These are phyloP conservation scores for Lactarius psammicola DNA, from an alignment of 768 basidiomycete species.

Conservation along the genomic window DNA sequence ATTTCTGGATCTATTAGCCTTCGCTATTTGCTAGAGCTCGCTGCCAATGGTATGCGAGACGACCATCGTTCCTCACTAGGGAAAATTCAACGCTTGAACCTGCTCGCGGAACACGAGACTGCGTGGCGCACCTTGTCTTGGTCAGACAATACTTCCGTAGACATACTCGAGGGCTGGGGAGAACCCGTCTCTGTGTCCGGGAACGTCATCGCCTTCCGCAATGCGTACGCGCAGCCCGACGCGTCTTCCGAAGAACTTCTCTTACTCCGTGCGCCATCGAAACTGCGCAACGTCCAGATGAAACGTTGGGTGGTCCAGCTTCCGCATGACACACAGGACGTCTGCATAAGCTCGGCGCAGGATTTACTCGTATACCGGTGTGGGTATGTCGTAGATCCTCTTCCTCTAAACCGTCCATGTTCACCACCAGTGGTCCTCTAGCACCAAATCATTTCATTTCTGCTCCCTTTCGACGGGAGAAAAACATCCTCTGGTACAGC, in stretches of 20 bases:
- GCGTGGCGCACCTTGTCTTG: constrained; percentile 11
- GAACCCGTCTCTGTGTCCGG: constrained; percentile 12
- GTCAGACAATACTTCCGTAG: not conserved
- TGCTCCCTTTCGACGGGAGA: constrained; percentile 1
- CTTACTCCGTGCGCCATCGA: constrained; percentile 15
- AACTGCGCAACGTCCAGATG: constrained; percentile 9
- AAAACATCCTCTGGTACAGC: constrained; percentile 1
- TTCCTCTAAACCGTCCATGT: not conserved
- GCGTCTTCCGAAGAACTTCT: constrained; percentile 1
- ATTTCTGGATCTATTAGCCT: constrained; percentile 10
- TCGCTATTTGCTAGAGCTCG: constrained; percentile 13
- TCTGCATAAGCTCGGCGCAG: constrained; percentile 11
- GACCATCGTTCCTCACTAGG: not conserved
- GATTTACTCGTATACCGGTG: constrained; percentile 6
- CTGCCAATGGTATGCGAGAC: constrained; percentile 13
- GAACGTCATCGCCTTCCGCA: constrained; percentile 3
- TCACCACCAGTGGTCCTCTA: not conserved
- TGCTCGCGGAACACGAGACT: constrained; percentile 5
- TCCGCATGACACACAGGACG: not conserved
- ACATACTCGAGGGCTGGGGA: constrained; percentile 6
- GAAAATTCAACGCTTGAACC: constrained; percentile 8
- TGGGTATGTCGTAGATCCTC: constrained; percentile 1
- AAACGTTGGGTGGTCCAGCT: constrained; percentile 6
- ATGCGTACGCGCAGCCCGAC: not conserved
- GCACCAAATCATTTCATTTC: constrained; percentile 12